Percentiles rank a stretch among this genome's conserved stretches.
phyloP scores from a whole-genome alignment of 1,284 basidiomycete species.

The Apiotrichum mycotoxinovorans region DNA sequence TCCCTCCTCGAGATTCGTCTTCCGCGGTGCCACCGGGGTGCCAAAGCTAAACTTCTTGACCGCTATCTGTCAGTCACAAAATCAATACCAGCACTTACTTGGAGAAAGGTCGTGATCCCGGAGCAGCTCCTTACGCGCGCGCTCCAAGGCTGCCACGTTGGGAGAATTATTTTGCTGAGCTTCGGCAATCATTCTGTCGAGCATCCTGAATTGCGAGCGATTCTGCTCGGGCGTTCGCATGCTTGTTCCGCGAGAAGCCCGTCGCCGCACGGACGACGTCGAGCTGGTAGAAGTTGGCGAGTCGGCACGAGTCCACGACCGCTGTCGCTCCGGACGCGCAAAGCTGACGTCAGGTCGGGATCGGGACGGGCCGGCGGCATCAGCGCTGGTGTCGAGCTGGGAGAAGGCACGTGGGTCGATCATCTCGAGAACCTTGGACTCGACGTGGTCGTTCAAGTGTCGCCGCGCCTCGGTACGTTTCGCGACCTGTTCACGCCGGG shows the following conservation, averaged over 20 bases:
- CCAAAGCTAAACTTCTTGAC: neutral
- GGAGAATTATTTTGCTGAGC: no score
- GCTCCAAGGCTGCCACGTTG: no score
- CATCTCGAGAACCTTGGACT: neutral
- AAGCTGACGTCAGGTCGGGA: neutral
- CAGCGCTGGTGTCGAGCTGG: neutral
- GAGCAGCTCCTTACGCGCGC: no score
- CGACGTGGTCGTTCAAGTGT: constrained; percentile 13
- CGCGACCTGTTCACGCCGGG: neutral
- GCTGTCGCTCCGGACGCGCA: neutral
- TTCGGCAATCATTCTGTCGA: neutral
- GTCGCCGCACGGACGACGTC: neutral
- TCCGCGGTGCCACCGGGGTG: no score
- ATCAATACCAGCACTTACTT: neutral
- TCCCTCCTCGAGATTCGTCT: neutral
- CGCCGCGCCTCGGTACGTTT: neutral
- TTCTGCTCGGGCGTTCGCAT: neutral
- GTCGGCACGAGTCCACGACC: neutral
- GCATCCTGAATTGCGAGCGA: neutral
- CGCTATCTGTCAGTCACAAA: neutral
- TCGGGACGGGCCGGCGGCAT: neutral
- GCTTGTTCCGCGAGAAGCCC: neutral
- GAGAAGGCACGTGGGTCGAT: neutral
- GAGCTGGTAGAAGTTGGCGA: neutral
- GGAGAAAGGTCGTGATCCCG: no score